Conservation (phyloP, 805 yeast genomes). For the Grigorovia humatica region DNA sequence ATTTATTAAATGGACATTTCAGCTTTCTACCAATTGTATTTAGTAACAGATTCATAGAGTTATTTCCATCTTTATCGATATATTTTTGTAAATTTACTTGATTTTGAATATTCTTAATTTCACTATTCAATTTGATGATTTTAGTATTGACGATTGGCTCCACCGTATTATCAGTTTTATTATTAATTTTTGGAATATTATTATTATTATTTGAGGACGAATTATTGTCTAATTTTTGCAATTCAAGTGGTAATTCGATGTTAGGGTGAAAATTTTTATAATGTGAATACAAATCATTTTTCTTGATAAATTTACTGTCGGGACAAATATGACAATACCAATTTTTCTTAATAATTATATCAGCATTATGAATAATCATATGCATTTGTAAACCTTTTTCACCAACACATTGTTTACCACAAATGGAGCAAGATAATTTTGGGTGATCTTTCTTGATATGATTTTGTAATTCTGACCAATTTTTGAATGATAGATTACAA, state of each 20-base stretch:
- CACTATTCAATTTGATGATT: conserved; percentile 4
- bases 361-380: conserved; percentile 57
- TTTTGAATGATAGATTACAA: conserved; percentile 50
- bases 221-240: background rate
- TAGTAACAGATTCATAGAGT: conserved; percentile 24
- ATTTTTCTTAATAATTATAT: conserved; percentile 38
- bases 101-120: conserved; percentile 12
- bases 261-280: conserved; percentile 36
- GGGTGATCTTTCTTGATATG: conserved; percentile 72
- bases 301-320: conserved; percentile 39
- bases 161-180: background rate
- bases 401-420: conserved; percentile 69
- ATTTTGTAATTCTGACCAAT: conserved; percentile 62
- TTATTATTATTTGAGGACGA: background rate
- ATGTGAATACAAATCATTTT: conserved; percentile 48
- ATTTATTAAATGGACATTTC: conserved; percentile 41
- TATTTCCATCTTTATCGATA: conserved; percentile 10
- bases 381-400: conserved; percentile 61
- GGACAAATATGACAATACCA: conserved; percentile 59
- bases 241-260: conserved; percentile 6
- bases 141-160: conserved; percentile 1
- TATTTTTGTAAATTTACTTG: conserved; percentile 20
- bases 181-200: background rate
- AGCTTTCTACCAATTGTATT: conserved; percentile 29
- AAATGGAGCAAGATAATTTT: conserved; percentile 48